phyloP scores from a whole-genome alignment of 768 basidiomycete species.

The Hebeloma cylindrosporum region DNA sequence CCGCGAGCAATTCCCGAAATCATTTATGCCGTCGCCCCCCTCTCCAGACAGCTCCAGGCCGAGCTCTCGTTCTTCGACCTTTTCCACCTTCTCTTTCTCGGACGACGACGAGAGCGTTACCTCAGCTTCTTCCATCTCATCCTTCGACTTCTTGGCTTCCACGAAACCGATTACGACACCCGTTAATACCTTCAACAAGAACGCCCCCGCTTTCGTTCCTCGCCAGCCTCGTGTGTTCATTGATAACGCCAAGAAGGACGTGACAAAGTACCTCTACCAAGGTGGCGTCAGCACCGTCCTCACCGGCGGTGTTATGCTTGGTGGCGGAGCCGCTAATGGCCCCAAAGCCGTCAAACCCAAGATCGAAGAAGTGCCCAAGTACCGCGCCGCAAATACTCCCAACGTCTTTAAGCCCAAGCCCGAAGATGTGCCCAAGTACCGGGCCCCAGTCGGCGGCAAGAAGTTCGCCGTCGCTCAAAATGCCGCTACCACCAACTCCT shows the following conservation, averaged over 20 bases:
- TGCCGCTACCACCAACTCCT: constrained; percentile 10
- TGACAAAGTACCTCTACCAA: constrained; percentile 40
- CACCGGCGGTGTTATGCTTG: constrained; percentile 48
- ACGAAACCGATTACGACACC: constrained; percentile 13
- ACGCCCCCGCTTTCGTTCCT: constrained; percentile 15
- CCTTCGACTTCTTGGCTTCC: constrained; percentile 22
- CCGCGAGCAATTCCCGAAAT: constrained; percentile 26
- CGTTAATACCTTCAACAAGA: constrained; percentile 5
- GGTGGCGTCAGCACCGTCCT: constrained; percentile 45
- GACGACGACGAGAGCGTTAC: constrained; percentile 32
- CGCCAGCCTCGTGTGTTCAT: constrained; percentile 21
- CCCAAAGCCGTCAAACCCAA: constrained; percentile 6
- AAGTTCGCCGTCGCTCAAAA: constrained; percentile 9
- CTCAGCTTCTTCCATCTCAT: constrained; percentile 33
- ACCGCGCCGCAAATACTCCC: constrained; percentile 7
- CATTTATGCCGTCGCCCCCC: constrained; percentile 16
- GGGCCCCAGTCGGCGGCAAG: constrained; percentile 18
- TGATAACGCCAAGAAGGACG: constrained; percentile 26
- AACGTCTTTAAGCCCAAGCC: constrained; percentile 6
- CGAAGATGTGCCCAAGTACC: constrained; percentile 16
- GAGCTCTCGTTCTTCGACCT: constrained; percentile 39
- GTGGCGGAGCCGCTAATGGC: constrained; percentile 9
- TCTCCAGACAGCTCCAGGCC: constrained; percentile 35
- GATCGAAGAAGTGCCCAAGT: constrained; percentile 14
- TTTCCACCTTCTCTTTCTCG: constrained; percentile 31